Evolutionary conservation across 2,329 filamentous ascomycete genomes (phyloP).

Genomic region (Penicillium vulpinum): DNA sequence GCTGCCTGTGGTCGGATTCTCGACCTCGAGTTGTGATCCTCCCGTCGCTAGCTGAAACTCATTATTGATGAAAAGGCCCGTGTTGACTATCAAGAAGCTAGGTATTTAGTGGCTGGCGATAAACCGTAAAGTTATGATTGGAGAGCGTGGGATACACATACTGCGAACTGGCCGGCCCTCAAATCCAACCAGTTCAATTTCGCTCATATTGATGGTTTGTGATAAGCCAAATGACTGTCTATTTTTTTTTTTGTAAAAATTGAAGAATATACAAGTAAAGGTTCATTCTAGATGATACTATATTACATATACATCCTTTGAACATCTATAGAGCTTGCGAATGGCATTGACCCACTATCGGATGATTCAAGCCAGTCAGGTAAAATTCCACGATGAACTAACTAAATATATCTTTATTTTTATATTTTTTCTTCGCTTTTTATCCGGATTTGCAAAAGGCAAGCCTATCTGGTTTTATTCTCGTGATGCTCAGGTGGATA

Average conservation of each 20-base stretch:
- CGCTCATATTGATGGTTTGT: neutral
- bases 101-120: no score
- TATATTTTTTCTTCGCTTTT: neutral
- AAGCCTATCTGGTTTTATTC: no score
- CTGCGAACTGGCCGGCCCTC: neutral
- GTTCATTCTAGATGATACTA: neutral
- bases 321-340: neutral
- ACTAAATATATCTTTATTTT: neutral
- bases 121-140: no score
- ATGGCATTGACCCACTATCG: neutral
- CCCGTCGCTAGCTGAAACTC: neutral
- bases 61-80: neutral
- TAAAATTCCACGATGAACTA: neutral
- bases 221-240: neutral
- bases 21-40: no score
- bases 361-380: neutral
- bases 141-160: neutral
- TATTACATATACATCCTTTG: neutral
- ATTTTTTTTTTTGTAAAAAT: neutral
- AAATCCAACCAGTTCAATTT: neutral
- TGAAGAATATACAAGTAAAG: neutral
- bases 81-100: neutral
- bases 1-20: neutral
- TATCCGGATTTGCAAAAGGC: neutral
- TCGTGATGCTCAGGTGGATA: no score